Percentiles rank a stretch among this genome's conserved stretches.
Conservation (phyloP, 2,329 filamentous ascomycete genomes). For the Aspergillus sp. region DNA sequence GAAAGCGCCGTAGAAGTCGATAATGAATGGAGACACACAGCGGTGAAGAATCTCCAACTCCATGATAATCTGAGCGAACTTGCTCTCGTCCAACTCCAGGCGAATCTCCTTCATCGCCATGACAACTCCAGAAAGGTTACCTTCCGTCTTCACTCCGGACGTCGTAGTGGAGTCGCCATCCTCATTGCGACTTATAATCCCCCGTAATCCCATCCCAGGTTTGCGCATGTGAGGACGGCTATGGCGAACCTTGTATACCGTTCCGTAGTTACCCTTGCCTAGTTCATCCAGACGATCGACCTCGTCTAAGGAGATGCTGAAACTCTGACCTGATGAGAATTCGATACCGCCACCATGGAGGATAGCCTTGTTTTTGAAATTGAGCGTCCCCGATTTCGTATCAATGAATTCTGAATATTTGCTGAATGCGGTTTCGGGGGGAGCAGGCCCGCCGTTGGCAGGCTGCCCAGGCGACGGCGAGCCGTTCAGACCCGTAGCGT, state of each 20-base stretch:
- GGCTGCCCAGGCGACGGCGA: slow-evolving; percentile 47
- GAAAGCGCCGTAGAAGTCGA: slow-evolving; percentile 98
- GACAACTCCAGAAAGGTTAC: slow-evolving; percentile 62
- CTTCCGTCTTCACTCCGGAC: slow-evolving; percentile 19
- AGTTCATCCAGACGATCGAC: slow-evolving; percentile 90
- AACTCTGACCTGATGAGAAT: slow-evolving; percentile 84
- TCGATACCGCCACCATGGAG: slow-evolving; percentile 89
- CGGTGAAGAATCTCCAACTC: slow-evolving; percentile 95
- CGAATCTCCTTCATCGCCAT: slow-evolving; percentile 99
- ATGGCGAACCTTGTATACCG: slow-evolving; percentile 94
- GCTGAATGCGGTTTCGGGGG: slow-evolving; percentile 59
- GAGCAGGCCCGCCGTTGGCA: slow-evolving; percentile 28
- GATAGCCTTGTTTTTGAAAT: slow-evolving; percentile 88
- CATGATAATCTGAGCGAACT: slow-evolving; percentile 96
- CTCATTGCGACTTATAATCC: slow-evolving; percentile 53
- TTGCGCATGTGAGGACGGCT: slow-evolving; percentile 67
- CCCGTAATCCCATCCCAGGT: slow-evolving; percentile 61
- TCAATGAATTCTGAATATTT: slow-evolving; percentile 84
- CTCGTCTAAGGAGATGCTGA: slow-evolving; percentile 93
- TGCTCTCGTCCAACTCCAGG: slow-evolving; percentile 91
- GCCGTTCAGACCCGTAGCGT: slow-evolving; percentile 52
- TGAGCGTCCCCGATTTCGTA: slow-evolving; percentile 84
- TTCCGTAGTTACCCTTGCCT: slow-evolving; percentile 97
- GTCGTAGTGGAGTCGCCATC: slow-evolving; percentile 21
- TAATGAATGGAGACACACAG: slow-evolving; percentile 92